Evolutionary conservation across 768 basidiomycete species (phyloP), one percentile per base, ranked within the genome.

Genomic region (Naganishia friedmannii): DNA sequence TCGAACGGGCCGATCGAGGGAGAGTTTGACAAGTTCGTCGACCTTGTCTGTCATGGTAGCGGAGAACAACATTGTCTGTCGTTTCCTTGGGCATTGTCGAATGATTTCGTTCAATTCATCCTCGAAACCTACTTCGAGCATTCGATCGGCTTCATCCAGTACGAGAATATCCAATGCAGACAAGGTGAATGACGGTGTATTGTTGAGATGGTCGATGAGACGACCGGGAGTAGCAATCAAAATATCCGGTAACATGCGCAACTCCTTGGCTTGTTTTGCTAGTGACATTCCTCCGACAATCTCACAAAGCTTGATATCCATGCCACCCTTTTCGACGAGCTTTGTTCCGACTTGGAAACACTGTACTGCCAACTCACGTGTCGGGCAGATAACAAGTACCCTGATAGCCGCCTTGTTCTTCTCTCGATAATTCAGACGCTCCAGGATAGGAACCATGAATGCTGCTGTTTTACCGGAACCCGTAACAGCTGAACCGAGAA

Each of bases 381-480:
- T 99, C 2, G 96, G 96, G 26, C 91, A 92, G 37, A 98, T 87
- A 34, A 98, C 85, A 46, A 99, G 86, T 78, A 96, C 97, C 66
- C 96, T 85, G 72, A 77, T 78, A 6, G 81, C 81, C 23, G 91
- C 90, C 78, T 88, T 91, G 21, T 91, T 90, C 73, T 90, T 89
- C 73, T 97, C 93, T 67, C 96, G 86, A 77, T 94, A 98, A 66
- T 94, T 82, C 34, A 99, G 84, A 69, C 96, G 89, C 80, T 99
- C 96, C n/a, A 84, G 81, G 83, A 94, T 90, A 48, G 96, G 96
- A 70, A 98, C 88, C 77, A 90, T 89, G 82, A 98, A 99, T 1
- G 96, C 96, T 12, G 93, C 95, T 0, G 96, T 99, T 84, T 99
- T 99, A 70, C 96, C 96, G 5, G 93, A 96, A 71, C 96, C 96